Evolutionary conservation across 345 rosid species (phyloP).

Genomic region (Pseudoturritis turrita): DNA sequence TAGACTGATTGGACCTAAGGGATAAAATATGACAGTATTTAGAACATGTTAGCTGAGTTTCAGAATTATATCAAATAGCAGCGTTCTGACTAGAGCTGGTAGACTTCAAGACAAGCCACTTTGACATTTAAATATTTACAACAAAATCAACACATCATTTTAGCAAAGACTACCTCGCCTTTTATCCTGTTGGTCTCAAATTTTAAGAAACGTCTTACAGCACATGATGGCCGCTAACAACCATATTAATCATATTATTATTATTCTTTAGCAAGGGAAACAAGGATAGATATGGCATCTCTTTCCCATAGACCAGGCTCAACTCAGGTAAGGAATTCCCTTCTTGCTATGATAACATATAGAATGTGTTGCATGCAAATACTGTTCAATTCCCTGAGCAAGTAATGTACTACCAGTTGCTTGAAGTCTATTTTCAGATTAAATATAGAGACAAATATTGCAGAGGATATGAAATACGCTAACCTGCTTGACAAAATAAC

Average conservation of each 20-base stretch:
- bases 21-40: not conserved
- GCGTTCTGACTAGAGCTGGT: not conserved
- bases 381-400: not conserved
- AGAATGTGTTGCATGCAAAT: not conserved
- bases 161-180: not conserved
- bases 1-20: not conserved
- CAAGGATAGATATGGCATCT: not conserved
- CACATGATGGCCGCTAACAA: not conserved
- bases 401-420: not conserved
- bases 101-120: not conserved
- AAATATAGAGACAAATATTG: not conserved
- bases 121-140: not conserved
- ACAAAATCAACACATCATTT: not conserved
- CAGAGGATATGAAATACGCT: not conserved
- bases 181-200: not conserved
- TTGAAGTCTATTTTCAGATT: not conserved
- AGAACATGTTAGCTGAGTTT: not conserved
- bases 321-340: not conserved
- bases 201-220: not conserved
- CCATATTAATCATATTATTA: not conserved
- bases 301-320: not conserved
- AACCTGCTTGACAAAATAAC: slow-evolving; percentile 97
- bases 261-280: not conserved
- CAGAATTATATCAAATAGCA: not conserved
- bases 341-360: not conserved